Base-by-base conservation (phyloP, 306 rosid species). In the Lathyrus tuberosus region DNA sequence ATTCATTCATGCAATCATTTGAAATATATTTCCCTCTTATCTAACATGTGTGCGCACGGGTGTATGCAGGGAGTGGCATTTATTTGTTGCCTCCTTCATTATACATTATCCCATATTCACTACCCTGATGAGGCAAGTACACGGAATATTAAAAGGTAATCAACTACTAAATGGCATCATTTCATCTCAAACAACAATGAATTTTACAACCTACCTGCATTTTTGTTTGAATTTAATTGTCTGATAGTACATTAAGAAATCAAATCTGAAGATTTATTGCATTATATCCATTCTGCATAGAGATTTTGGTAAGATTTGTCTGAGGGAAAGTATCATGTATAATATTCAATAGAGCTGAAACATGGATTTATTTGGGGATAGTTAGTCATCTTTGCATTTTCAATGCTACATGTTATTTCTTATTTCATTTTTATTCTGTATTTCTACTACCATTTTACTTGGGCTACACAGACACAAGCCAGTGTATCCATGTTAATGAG, bases 61-160 rank as follows among this genome's bases (percentile, higher is more conserved):
- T 24, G 5, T 69, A 30, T 71, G 67, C 87, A 94, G 98, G 97
- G 80, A 37, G 89, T 90, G 58, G 96, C 96, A 46, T 87, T 88
- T 71, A 72, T 87, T 71, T 90, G 91, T 82, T 90, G 92, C 82
- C 75, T 82, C 67, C 64, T 84, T 65, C 87, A 87, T 76, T 81
- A 84, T 68, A 86, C 84, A 60, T 75, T 88, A 67, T 85, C 92
- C 59, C 83, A 78, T 65, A 72, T 88, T 80, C 86, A 37, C 62
- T 88, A 83, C 65, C 86, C 87, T 70, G 84, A 79, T 18, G 80
- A 84, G 76, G 57, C 82, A 76, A 86, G 79, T 81, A 70, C 84
- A 11, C 82, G 88, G 87, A 88, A 77, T 80, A 60, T 66, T 58
- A 83, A 86, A 82, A 94, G 97, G 98, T 90, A 78, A 81, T 69